Evolutionary conservation across 306 rosid genomes (phyloP).

Genomic region (Betula pendula): DNA sequence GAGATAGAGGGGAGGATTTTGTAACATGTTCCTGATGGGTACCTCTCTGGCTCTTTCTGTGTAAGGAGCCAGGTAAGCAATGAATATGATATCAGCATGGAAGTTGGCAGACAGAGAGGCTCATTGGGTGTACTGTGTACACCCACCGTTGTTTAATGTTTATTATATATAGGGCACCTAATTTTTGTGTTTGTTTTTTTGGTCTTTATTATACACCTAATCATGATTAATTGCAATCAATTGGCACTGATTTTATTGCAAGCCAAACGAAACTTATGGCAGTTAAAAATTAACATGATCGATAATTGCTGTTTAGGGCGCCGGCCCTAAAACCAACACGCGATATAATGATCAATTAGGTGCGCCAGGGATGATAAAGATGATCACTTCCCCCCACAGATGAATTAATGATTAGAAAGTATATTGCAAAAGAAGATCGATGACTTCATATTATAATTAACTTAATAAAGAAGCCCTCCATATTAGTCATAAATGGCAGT

Average conservation of each 20-base stretch:
- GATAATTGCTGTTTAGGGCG: background rate
- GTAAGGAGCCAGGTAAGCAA: slow-evolving; percentile 16
- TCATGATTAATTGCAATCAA: background rate
- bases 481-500: background rate
- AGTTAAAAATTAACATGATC: too few relatives aligned
- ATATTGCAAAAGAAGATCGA: background rate
- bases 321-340: background rate
- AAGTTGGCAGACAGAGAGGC: slow-evolving; percentile 26
- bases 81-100: background rate
- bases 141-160: background rate
- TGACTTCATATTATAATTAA: background rate
- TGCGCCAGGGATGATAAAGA: background rate
- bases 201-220: background rate
- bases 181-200: background rate
- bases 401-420: background rate
- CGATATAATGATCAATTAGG: slow-evolving; percentile 6
- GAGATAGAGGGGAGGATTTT: background rate
- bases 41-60: background rate
- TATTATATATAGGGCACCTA: background rate
- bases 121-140: background rate
- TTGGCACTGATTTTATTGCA: slow-evolving; percentile 4
- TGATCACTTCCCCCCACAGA: background rate
- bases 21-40: background rate
- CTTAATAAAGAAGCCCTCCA: background rate
- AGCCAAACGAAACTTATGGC: too few relatives aligned